Evolutionary conservation across 495 filamentous ascomycete genomes (phyloP), one percentile per base, ranked within the genome.

Genomic region (Penicillium pulvis): DNA sequence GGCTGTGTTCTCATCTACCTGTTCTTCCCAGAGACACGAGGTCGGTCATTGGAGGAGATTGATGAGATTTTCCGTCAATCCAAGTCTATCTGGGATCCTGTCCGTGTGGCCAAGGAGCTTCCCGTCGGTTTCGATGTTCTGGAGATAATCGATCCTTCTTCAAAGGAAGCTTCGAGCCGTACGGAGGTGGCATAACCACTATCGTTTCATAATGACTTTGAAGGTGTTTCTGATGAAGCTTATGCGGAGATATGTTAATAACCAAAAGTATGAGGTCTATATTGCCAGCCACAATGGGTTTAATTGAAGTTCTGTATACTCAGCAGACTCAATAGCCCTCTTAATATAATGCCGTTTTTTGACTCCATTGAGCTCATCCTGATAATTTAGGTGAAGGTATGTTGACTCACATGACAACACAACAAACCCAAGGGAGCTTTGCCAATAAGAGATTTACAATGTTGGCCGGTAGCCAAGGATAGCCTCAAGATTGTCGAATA

Each of bases 1-100:
- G 56, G 63, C 45, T 51, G 62, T 47, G 54, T 53, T 28, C 17
- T 80, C 69, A 30, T 64, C 12, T 61, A 58, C 44, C 28, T 46
- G 53, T 75, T 82, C 57, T 81, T 83, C 31, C 84, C 83, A 0
- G 83, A 86, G 62, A 79, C 80, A 30, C 77, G 79, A 51, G 80
- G 78, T 7, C 73, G 80, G 10, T 76, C 72, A 1, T 58, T 85
- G 20, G 83, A 85, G 55, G 77, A 81, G 52, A 80, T 86, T 26
- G 82, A 87, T 57, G 78, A 80, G 66, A 83, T 85, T 69, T 78
- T 66, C 10, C 46, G 60, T 28, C 42, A 51, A 14, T 63, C 63
- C 2, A 46, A 48, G 2, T 55, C 36, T 2, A 63, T 63, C 24
- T 63, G 53, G 49, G 61, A 63, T 31, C 39, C 54, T 9, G 61